phyloP scores from a whole-genome alignment of 2,329 filamentous ascomycete species.

The Cordyceps sp. region DNA sequence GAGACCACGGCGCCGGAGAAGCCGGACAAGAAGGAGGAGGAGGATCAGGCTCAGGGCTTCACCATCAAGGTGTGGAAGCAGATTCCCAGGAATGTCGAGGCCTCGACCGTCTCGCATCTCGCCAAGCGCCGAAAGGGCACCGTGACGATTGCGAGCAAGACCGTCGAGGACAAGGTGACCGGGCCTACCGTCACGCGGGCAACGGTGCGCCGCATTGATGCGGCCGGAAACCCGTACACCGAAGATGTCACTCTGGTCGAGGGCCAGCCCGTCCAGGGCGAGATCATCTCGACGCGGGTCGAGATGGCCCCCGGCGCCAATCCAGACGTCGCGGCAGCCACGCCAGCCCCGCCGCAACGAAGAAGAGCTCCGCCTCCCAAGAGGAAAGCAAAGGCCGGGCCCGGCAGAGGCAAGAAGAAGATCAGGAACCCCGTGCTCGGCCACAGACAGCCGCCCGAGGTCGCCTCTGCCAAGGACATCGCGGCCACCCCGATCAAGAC shows the following conservation, averaged over 20 bases:
- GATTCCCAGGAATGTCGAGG: conserved; percentile 40
- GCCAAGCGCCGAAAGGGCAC: conserved; percentile 46
- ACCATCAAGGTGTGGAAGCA: conserved; percentile 45
- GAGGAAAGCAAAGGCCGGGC: conserved; percentile 59
- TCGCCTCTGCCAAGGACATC: conserved; percentile 18
- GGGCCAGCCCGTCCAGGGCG: conserved; percentile 65
- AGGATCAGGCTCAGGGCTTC: conserved; percentile 35
- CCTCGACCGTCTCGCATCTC: conserved; percentile 32
- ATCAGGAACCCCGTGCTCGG: conserved; percentile 37
- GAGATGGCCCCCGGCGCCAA: conserved; percentile 38
- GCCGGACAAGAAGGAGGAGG: conserved; percentile 46
- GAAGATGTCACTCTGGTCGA: conserved; percentile 72
- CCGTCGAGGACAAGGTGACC: conserved; percentile 24
- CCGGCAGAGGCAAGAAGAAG: conserved; percentile 66
- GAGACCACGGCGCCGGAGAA: conserved; percentile 31
- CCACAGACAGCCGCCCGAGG: conserved; percentile 11
- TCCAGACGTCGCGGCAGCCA: conserved; percentile 34
- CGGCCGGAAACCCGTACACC: conserved; percentile 64
- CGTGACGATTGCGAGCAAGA: conserved; percentile 37
- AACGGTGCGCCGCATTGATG: conserved; percentile 63
- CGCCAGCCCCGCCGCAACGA: conserved; percentile 23
- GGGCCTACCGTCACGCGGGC: conserved; percentile 55
- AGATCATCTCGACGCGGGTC: conserved; percentile 50
- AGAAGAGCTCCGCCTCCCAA: conserved; percentile 61
- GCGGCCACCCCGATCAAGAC: conserved; percentile 20